phyloP scores from a whole-genome alignment of 2,329 filamentous ascomycete genomes.

The Torrubiella hemipterigena region DNA sequence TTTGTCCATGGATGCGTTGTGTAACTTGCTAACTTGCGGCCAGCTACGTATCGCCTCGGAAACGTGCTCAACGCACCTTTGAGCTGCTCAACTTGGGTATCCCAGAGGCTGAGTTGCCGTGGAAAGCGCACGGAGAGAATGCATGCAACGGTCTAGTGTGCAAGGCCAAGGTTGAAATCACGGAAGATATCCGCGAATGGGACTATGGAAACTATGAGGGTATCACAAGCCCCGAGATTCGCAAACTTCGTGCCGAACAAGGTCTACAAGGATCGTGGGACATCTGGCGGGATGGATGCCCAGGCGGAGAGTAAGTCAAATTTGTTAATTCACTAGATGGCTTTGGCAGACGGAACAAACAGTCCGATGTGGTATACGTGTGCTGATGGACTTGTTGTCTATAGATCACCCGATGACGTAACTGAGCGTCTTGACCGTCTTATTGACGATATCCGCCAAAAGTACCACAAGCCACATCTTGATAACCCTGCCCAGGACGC shows the following conservation, averaged over 20 bases:
- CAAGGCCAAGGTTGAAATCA: constrained; percentile 51
- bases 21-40: not conserved
- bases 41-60: constrained; percentile 76
- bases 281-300: constrained; percentile 84
- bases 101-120: constrained; percentile 54
- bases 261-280: constrained; percentile 57
- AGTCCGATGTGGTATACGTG: too few species aligned
- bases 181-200: constrained; percentile 70
- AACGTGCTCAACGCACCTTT: constrained; percentile 77
- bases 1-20: constrained; percentile 2
- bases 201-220: constrained; percentile 84
- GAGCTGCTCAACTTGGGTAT: constrained; percentile 72
- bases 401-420: constrained; percentile 59
- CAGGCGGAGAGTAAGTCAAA: constrained; percentile 71
- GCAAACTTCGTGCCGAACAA: constrained; percentile 38
- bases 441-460: constrained; percentile 61
- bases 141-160: constrained; percentile 32
- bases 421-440: constrained; percentile 60
- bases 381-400: too few species aligned
- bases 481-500: constrained; percentile 31
- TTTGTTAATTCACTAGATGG: too few species aligned
- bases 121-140: constrained; percentile 39
- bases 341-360: too few species aligned
- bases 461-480: constrained; percentile 52
- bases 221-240: constrained; percentile 60